Percentiles rank a stretch among this genome's conserved stretches.
These are phyloP conservation scores for Bipolaris sorokiniana DNA, from an alignment of 2,329 filamentous ascomycete species.

Conservation along the genomic window DNA sequence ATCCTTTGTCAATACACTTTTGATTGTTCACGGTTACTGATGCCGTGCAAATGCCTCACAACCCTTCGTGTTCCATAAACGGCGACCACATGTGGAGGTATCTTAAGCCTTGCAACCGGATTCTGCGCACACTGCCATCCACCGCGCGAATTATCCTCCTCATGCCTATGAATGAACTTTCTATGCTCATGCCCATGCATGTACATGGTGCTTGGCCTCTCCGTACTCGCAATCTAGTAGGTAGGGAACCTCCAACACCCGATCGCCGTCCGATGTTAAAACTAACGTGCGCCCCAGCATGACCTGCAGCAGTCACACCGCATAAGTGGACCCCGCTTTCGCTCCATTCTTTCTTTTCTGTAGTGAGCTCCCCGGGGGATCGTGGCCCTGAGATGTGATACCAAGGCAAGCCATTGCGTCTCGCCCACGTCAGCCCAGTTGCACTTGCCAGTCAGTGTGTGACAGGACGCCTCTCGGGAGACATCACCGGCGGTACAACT, in stretches of 20 bases:
- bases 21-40: not conserved
- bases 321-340: conserved; percentile 18
- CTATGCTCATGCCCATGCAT: conserved; percentile 9
- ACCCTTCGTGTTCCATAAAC: not conserved
- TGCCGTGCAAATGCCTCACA: not conserved
- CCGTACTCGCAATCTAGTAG: conserved; percentile 20
- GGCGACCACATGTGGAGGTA: not conserved
- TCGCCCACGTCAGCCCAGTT: conserved; percentile 17
- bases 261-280: conserved; percentile 24
- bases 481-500: not conserved
- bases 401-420: conserved; percentile 1
- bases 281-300: conserved; percentile 24
- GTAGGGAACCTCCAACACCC: conserved; percentile 13
- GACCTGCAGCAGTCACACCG: conserved; percentile 8
- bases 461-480: conserved; percentile 36
- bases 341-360: conserved; percentile 29
- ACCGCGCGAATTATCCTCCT: not conserved
- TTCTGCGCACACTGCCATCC: not conserved
- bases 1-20: not conserved
- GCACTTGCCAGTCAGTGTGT: conserved; percentile 31
- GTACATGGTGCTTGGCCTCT: conserved; percentile 22
- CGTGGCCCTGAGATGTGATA: conserved; percentile 3
- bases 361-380: conserved; percentile 21
- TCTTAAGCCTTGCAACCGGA: not conserved
- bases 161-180: conserved; percentile 8